These are phyloP conservation scores for Xerocomellus amylosporus DNA, from an alignment of 768 basidiomycete genomes.

Conservation along the genomic window DNA sequence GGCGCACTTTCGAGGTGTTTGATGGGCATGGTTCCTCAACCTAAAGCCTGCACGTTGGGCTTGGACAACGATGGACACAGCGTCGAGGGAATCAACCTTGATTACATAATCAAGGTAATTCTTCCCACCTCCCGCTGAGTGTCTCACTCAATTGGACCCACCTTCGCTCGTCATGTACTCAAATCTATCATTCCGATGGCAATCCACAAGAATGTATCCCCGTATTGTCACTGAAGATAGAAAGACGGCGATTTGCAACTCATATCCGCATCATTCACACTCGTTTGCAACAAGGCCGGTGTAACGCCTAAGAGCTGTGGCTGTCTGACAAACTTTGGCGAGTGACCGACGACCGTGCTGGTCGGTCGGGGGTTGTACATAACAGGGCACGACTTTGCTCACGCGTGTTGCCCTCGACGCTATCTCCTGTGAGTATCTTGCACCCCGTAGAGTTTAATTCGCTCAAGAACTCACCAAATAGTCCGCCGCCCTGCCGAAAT, in stretches of 20 bases:
- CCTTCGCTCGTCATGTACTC: too few relatives aligned
- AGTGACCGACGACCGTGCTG: background rate
- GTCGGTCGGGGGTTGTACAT: conserved; percentile 6
- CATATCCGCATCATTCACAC: background rate
- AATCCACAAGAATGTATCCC: background rate
- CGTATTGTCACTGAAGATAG: background rate
- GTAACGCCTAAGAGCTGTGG: conserved; percentile 3
- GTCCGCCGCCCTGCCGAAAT: conserved; percentile 5
- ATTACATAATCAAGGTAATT: conserved; percentile 28
- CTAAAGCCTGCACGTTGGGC: background rate
- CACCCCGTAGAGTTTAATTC: conserved; percentile 12
- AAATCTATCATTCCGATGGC: background rate
- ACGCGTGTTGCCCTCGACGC: background rate
- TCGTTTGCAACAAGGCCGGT: conserved; percentile 2
- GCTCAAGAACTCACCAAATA: conserved; percentile 5
- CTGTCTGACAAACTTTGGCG: conserved; percentile 2
- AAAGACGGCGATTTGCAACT: background rate
- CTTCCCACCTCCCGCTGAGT: conserved; percentile 5
- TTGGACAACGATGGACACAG: conserved; percentile 24
- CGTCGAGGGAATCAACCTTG: conserved; percentile 14
- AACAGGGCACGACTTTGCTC: conserved; percentile 7
- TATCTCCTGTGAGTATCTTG: conserved; percentile 20
- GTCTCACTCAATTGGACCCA: background rate
- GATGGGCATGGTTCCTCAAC: conserved; percentile 59
- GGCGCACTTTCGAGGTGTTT: conserved; percentile 78